Base-by-base conservation (phyloP, 2,329 filamentous ascomycete species). In the Cytospora mali region DNA sequence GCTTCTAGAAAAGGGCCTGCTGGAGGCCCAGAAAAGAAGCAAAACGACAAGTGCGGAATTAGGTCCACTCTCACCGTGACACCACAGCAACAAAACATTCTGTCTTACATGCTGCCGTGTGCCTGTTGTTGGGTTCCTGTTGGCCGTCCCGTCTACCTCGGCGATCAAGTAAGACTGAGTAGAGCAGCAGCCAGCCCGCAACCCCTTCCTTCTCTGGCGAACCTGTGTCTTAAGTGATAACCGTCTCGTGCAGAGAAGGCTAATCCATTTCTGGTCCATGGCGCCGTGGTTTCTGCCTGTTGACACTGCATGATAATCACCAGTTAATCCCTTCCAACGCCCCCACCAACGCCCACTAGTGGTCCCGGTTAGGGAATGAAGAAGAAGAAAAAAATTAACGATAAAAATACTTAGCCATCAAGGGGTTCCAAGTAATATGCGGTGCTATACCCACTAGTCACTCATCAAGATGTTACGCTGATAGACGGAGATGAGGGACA, bases 1-100 rank as follows among this genome's bases (percentile, higher is more conserved):
- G 49, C 52, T 29, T 59, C 57, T 59, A 59, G 49, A 59, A 59
- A 31, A 39, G 16, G n/a, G 31, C 29, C n/a, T 23, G 27, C 4
- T 25, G 31, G 16, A 10, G 33, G 35, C 16, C 6, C 35, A 39
- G 35, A 46, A 46, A 10, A 9, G 25, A 35, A 33, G 10, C 16
- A 18, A 18, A 10, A 25, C 3, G 13, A 6, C 25, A 21, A 27
- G 39, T 49, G 42, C 42, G 55, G 27, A 49, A 49, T 49, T 25
- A 23, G 27, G 4, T 10, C 42, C 42, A 46, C n/a, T 23, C n/a
- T 46, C 42, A 9, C 4, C 10, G 42, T 46, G n/a, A 46, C 42
- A 46, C 42, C 42, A 46, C 2, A 13, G 42, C 42, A 46, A 46
- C 21, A 46, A 14, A 14, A n/a, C n/a, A n/a, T 33, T 23, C 7